Conservation (phyloP, 768 basidiomycete species). For the Lyophyllum decastes region DNA sequence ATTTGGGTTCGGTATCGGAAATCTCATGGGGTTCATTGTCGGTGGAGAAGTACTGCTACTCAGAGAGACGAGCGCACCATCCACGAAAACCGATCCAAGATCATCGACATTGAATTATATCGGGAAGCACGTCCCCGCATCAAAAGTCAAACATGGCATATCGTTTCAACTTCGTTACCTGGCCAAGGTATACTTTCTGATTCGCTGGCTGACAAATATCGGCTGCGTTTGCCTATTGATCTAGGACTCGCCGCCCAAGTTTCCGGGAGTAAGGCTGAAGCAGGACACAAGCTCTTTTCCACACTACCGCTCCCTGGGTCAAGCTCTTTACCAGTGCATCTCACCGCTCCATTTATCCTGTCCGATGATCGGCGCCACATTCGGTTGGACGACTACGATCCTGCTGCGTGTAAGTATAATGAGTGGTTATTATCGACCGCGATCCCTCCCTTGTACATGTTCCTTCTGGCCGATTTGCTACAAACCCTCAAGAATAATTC, state of each 20-base stretch:
- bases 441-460: slow-evolving; percentile 39
- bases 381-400: slow-evolving; percentile 37
- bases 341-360: slow-evolving; percentile 47
- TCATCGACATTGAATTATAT: not conserved
- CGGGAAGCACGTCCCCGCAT: not conserved
- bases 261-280: slow-evolving; percentile 21
- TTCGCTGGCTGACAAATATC: slow-evolving; percentile 17
- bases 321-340: slow-evolving; percentile 44
- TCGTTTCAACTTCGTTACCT: slow-evolving; percentile 8
- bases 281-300: slow-evolving; percentile 38
- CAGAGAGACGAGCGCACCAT: not conserved
- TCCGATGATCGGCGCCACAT: slow-evolving; percentile 47
- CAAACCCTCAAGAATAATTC: slow-evolving; percentile 20
- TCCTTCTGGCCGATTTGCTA: slow-evolving; percentile 35
- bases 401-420: slow-evolving; percentile 40
- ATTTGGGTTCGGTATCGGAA: slow-evolving; percentile 29
- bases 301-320: slow-evolving; percentile 41
- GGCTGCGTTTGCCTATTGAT: slow-evolving; percentile 29
- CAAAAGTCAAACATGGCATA: slow-evolving; percentile 2
- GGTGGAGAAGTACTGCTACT: not conserved
- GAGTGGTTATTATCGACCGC: slow-evolving; percentile 38
- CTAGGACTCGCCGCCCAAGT: slow-evolving; percentile 27
- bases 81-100: not conserved
- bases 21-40: not conserved
- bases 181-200: not conserved